Base-by-base conservation (phyloP, 192 early-diverging fungal genomes). In the Mortierella alpina region DNA sequence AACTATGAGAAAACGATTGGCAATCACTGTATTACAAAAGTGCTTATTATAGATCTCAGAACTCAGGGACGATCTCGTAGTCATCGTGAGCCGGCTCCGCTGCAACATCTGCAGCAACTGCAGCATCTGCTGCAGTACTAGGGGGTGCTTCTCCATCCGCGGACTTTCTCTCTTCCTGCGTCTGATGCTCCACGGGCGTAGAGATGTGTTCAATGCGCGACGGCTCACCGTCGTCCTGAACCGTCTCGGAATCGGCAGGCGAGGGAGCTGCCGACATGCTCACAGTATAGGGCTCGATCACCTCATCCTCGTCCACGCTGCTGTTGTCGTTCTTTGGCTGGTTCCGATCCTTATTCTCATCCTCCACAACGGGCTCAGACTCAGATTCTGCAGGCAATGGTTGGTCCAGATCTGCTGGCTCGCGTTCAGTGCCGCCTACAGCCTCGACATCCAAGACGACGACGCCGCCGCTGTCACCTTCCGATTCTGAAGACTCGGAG, bases 31-130 rank as follows among this genome's bases (percentile, higher is more conserved):
- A 31, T 31, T 31, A 31, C 31, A 31, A 31, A 31, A 31, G 31
- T 40, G 31, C 41, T 59, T 12, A 13, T 59, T 12, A 12, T 41
- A 41, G 41, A 42, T 7, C 2, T n/a, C 59, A 69, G 53, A 59
- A 69, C 42, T 59, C 67, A 15, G 67, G 42, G 14, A 69, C 57
- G 14, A 69, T 52, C 47, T 69, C 67, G 59, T 59, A 69, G 54
- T 69, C 67, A 51, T 69, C 67, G 20, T 69, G 67, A 41, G 45
- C 45, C 41, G 44, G 40, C 44, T 59, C 57, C 13, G 55, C 13
- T 17, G 10, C 44, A 22, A n/a, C 42, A 14, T 47, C 45, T 47
- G n/a, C 23, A 47, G 55, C 23, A 47, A 47, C 55, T 48, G 12
- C 4, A 44, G 20, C 15, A 17, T 49, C 47, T 40, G 56, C 11